A percentile compares a stretch with the other conserved stretches of the same genome.
Evolutionary conservation across 164 flowering plant genomes (phyloP).

Genomic region (Santalum album): DNA sequence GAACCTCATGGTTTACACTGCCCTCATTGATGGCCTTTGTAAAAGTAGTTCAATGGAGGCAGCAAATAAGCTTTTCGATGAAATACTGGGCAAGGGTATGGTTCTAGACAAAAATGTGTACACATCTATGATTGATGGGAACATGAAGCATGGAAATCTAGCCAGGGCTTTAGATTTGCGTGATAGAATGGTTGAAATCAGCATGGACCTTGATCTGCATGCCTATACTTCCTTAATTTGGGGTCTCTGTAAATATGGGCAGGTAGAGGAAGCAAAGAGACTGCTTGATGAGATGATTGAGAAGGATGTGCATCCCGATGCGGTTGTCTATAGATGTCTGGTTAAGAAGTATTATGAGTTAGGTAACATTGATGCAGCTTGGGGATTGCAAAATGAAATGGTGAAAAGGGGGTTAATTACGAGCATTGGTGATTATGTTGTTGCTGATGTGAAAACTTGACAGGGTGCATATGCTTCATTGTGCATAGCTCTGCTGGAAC

Average conservation of each 20-base stretch:
- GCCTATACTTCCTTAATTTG: slow-evolving; percentile 63
- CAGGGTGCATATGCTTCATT: no score
- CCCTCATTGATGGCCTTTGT: slow-evolving; percentile 69
- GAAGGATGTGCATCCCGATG: slow-evolving; percentile 61
- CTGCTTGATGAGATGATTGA: slow-evolving; percentile 62
- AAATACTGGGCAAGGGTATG: slow-evolving; percentile 48
- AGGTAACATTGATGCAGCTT: slow-evolving; percentile 49
- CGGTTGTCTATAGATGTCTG: slow-evolving; percentile 47
- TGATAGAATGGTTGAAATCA: slow-evolving; percentile 43
- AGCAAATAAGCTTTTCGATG: slow-evolving; percentile 50
- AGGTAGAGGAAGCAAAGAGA: slow-evolving; percentile 43
- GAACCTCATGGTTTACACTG: slow-evolving; percentile 57
- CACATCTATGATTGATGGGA: slow-evolving; percentile 65
- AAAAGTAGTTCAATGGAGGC: slow-evolving; percentile 39
- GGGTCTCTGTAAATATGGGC: slow-evolving; percentile 47
- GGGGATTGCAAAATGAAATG: slow-evolving; percentile 27
- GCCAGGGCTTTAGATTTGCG: slow-evolving; percentile 48
- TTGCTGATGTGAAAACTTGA: no score
- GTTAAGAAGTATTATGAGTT: slow-evolving; percentile 44
- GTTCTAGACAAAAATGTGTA: slow-evolving; percentile 54
- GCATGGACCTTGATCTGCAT: slow-evolving; percentile 58
- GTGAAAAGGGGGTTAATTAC: neutral
- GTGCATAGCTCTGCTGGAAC: no score
- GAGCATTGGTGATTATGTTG: neutral
- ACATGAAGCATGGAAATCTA: slow-evolving; percentile 59